Base-by-base conservation (phyloP, 2,329 filamentous ascomycete genomes). In the Aureobasidium sp. region DNA sequence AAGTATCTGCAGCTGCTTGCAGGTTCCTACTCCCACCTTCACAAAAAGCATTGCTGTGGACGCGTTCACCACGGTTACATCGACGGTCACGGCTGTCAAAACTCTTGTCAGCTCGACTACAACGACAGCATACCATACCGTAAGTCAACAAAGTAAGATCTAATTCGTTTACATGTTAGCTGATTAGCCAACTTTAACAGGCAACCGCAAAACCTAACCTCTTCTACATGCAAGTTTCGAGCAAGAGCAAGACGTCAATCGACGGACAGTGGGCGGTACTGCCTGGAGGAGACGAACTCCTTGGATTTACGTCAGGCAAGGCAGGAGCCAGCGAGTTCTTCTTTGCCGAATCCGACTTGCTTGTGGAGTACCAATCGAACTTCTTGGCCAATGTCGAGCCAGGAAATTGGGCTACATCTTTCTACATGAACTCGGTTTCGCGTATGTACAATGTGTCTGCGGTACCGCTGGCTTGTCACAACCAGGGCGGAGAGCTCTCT, bases 1-100 rank as follows among this genome's bases (percentile, higher is more conserved):
- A n/a, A 43, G 44, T 46, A 51, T 60, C 5, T 65, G 63, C 29
- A 57, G 51, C 17, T 65, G 63, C 37, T 51, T 65, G 50, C 43
- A 55, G 15, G 63, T 65, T 6, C 63, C 63, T 3, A 65, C 63
- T 12, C 61, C 61, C 1, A 61, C 56, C 3, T 20, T 60, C 26
- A 60, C 57, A 15, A 50, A 46, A 26, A 60, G n/a, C 10, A 17
- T 43, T 15, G 32, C 9, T 17, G 17, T 46, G 26, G 41, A 51
- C 36, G 32, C 24, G 4, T 50, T 37, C 20, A 60, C 44, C 10
- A 60, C 57, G 1, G 27, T 60, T 5, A 41, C 34, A 1, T 41
- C 46, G 3, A 60, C 57, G 1, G 26, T 32, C 2, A 60, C 57
- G 2, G 32, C 57, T 15, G 46, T 46, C 3, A 7, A 41, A 10